Percentiles rank a stretch among this genome's conserved stretches.
These are phyloP conservation scores for Rhizopus microsporus DNA, from an alignment of 371 early-diverging fungal species.

Conservation along the genomic window DNA sequence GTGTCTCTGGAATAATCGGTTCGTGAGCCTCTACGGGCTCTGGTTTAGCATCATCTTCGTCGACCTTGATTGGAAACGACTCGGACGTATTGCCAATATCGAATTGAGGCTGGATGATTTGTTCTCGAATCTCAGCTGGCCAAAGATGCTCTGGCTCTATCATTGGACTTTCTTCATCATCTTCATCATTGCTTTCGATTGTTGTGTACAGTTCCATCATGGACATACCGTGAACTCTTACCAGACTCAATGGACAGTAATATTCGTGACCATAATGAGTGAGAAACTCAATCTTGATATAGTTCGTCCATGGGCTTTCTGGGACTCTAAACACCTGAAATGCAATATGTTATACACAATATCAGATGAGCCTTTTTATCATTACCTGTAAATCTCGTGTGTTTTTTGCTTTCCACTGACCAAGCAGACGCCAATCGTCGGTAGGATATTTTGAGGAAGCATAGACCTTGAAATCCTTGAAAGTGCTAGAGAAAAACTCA, in stretches of 20 bases:
- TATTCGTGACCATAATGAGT: constrained; percentile 90
- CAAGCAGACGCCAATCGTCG: constrained; percentile 78
- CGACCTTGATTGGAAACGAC: constrained; percentile 16
- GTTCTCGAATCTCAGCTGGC: constrained; percentile 45
- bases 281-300: constrained; percentile 85
- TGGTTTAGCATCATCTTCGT: constrained; percentile 6
- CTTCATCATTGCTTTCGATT: constrained; percentile 57
- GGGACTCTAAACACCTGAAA: constrained; percentile 74
- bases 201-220: constrained; percentile 87
- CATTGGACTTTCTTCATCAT: constrained; percentile 22
- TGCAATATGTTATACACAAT: not conserved
- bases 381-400: constrained; percentile 81
- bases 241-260: constrained; percentile 90
- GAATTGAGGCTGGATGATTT: constrained; percentile 36
- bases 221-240: constrained; percentile 89
- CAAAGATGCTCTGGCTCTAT: constrained; percentile 35
- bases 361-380: not conserved
- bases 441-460: constrained; percentile 86
- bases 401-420: constrained; percentile 83
- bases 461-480: constrained; percentile 82
- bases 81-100: constrained; percentile 30
- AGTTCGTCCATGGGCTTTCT: constrained; percentile 78
- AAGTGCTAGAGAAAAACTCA: constrained; percentile 95
- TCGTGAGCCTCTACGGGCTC: not conserved
- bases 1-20: constrained; percentile 9